phyloP scores from a whole-genome alignment of 2,329 filamentous ascomycete species.

The Fusarium tupiense region DNA sequence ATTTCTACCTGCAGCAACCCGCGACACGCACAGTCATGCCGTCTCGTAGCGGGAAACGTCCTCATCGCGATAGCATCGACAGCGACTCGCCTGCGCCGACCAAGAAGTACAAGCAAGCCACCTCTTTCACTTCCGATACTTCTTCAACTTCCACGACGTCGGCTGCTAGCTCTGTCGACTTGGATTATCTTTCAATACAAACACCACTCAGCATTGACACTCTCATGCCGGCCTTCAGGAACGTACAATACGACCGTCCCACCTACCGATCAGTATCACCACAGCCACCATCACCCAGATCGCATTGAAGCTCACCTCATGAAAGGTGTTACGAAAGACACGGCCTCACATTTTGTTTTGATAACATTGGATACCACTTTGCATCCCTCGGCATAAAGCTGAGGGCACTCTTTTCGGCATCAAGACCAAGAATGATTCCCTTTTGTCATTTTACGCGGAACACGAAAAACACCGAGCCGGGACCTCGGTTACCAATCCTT shows the following conservation, averaged over 20 bases:
- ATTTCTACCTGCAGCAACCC: constrained; percentile 19
- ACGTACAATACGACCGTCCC: constrained; percentile 36
- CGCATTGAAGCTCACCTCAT: constrained; percentile 20
- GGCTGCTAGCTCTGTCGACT: constrained; percentile 23
- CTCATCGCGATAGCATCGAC: constrained; percentile 32
- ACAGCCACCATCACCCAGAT: constrained; percentile 40
- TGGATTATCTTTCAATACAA: constrained; percentile 20
- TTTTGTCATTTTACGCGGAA: constrained; percentile 11
- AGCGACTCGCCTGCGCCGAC: constrained; percentile 34
- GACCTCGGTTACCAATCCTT: not conserved
- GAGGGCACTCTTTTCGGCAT: constrained; percentile 18
- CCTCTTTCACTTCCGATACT: constrained; percentile 37
- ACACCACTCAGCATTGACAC: constrained; percentile 31
- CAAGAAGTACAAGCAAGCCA: constrained; percentile 42
- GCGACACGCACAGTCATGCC: constrained; percentile 26
- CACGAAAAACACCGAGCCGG: constrained; percentile 9
- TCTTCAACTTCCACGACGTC: constrained; percentile 35
- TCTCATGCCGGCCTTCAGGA: constrained; percentile 35
- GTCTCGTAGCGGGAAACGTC: constrained; percentile 37
- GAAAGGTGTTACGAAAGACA: constrained; percentile 2
- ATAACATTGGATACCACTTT: constrained; percentile 30
- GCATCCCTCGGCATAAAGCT: constrained; percentile 16
- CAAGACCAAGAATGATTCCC: constrained; percentile 27
- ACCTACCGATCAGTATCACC: constrained; percentile 38
- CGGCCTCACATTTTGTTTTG: constrained; percentile 18